Conservation (phyloP, 2,329 filamentous ascomycete genomes). For the Fusarium sp. region DNA sequence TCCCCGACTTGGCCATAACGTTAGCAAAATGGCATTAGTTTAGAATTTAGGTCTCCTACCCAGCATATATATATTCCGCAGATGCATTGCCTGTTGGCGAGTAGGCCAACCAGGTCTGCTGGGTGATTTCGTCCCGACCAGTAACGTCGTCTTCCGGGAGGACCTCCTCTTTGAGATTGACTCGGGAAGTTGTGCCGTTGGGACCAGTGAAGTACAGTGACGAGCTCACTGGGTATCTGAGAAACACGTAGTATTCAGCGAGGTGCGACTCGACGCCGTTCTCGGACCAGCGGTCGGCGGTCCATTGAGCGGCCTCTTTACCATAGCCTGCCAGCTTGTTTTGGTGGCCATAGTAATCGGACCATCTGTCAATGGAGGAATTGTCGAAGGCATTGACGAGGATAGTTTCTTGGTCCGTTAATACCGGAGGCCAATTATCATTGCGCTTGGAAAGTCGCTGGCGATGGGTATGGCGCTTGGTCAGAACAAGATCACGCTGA, state of each 20-base stretch:
- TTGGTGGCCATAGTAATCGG: constrained; percentile 58
- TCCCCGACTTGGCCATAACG: constrained; percentile 63
- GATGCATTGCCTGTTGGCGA: constrained; percentile 84
- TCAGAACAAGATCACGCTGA: constrained; percentile 50
- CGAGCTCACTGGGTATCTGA: constrained; percentile 73
- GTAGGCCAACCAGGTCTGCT: constrained; percentile 88
- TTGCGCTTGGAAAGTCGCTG: constrained; percentile 52
- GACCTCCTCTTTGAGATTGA: constrained; percentile 80
- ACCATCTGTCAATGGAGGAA: constrained; percentile 57
- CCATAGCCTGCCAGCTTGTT: constrained; percentile 58
- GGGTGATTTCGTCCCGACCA: constrained; percentile 71
- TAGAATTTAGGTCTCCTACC: constrained; percentile 59
- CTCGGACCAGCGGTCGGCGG: constrained; percentile 55
- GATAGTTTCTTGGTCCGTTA: constrained; percentile 54
- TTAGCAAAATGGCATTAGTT: not conserved
- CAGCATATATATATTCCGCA: constrained; percentile 81
- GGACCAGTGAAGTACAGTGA: constrained; percentile 60
- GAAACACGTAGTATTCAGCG: constrained; percentile 70
- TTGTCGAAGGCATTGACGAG: constrained; percentile 57
- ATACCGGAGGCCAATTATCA: constrained; percentile 55
- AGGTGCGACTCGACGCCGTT: constrained; percentile 55
- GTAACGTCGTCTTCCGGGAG: constrained; percentile 82
- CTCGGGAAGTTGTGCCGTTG: constrained; percentile 70
- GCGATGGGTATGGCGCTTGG: constrained; percentile 53
- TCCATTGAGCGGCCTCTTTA: constrained; percentile 58